Evolutionary conservation across 2,329 filamentous ascomycete genomes (phyloP).

Genomic region (Eurotiales sp.): DNA sequence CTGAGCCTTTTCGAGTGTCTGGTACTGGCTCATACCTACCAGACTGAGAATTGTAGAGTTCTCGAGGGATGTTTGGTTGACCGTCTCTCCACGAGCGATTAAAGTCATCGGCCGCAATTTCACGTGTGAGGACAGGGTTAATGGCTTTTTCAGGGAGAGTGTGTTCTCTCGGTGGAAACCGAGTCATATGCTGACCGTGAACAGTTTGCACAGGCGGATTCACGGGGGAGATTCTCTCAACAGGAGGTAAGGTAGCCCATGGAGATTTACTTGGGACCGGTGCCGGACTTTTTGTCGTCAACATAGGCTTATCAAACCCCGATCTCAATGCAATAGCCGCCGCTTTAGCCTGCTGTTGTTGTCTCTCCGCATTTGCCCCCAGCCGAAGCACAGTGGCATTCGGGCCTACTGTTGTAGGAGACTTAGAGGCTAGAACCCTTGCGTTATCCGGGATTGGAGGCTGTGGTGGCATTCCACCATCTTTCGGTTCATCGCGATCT

Average conservation of each 20-base stretch:
- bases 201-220: conserved; percentile 47
- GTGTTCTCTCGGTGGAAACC: conserved; percentile 53
- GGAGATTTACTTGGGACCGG: conserved; percentile 79
- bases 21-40: conserved; percentile 86
- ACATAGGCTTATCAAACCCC: conserved; percentile 51
- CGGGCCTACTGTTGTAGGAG: conserved; percentile 44
- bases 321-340: conserved; percentile 44
- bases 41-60: conserved; percentile 92
- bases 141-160: conserved; percentile 54
- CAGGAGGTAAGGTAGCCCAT: conserved; percentile 81
- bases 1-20: conserved; percentile 67
- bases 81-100: conserved; percentile 80
- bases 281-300: conserved; percentile 42
- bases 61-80: conserved; percentile 59
- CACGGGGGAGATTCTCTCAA: conserved; percentile 73
- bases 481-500: conserved; percentile 19
- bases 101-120: conserved; percentile 93
- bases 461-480: conserved; percentile 20
- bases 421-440: conserved; percentile 30
- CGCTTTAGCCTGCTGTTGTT: conserved; percentile 37
- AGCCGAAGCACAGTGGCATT: conserved; percentile 49
- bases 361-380: conserved; percentile 43
- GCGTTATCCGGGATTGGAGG: conserved; percentile 23
- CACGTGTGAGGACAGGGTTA: conserved; percentile 59
- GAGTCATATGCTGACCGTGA: conserved; percentile 39